Conservation (phyloP, 1,284 basidiomycete species). For the Trametes polyzona region DNA sequence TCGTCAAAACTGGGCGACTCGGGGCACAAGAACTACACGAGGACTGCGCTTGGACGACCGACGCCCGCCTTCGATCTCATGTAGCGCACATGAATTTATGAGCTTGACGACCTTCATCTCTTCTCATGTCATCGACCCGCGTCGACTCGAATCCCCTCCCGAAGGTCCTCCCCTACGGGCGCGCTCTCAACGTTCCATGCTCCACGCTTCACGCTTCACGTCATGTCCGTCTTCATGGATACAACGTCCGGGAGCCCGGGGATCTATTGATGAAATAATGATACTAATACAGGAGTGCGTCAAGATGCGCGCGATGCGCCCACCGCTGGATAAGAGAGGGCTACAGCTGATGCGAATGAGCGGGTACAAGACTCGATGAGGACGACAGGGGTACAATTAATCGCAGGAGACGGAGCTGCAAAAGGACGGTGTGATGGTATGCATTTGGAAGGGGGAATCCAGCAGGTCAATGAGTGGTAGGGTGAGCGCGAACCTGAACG, state of each 20-base stretch:
- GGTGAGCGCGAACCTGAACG: neutral
- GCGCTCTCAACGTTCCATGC: neutral
- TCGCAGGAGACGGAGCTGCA: neutral
- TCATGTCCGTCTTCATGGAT: constrained; percentile 6
- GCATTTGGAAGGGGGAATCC: constrained; percentile 2
- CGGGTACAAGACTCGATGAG: too few relatives aligned
- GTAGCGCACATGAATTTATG: neutral
- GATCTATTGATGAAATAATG: constrained; percentile 6
- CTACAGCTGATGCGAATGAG: constrained; percentile 6
- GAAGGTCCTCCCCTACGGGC: neutral
- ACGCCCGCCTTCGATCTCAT: constrained; percentile 60
- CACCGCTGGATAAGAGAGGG: neutral
- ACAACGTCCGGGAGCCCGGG: neutral
- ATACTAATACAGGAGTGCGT: constrained; percentile 14
- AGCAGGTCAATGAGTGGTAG: too few relatives aligned
- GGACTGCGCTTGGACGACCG: constrained; percentile 77
- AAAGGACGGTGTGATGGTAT: constrained; percentile 7
- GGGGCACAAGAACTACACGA: too few relatives aligned
- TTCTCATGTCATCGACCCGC: neutral
- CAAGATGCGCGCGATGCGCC: neutral
- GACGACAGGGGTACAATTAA: constrained; percentile 5
- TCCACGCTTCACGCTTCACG: neutral
- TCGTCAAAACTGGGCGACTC: too few relatives aligned
- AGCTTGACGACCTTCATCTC: neutral
- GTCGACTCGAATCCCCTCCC: too few relatives aligned